Evolutionary conservation across 2,329 filamentous ascomycete genomes (phyloP), one percentile per base, ranked within the genome.

Genomic region (Sporothrix luriei): DNA sequence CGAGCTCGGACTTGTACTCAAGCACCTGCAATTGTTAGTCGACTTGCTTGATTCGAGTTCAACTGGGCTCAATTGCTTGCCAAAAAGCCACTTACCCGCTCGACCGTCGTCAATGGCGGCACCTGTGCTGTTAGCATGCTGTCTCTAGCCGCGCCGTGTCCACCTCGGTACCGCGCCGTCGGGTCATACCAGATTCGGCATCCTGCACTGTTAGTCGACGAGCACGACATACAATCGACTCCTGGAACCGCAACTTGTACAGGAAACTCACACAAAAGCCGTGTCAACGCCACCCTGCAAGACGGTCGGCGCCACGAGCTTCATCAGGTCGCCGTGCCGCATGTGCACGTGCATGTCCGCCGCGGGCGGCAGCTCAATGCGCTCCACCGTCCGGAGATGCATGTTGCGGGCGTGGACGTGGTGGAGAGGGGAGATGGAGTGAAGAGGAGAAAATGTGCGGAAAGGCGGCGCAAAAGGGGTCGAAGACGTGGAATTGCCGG

Each of bases 311-410:
- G 80, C 80, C 26, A 86, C 84, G 46, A 83, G 75, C 71, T 87
- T 81, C 84, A 90, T 88, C 82, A 88, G 85, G 70, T 85, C 82
- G 24, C 85, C 90, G 78, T 92, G 87, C 40, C 90, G 87, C 74
- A 92, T 82, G 78, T 92, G 90, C 75, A 92, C 90, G 75, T 90
- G 88, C 79, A 90, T 87, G 78, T 91, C 89, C 67, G 88, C 88
- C 72, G 87, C 82, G 26, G 88, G 84, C 65, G 88, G 87, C 75
- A 91, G 82, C 80, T 87, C 84, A 55, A 77, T 76, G 46, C 72
- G 75, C 71, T 78, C 52, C 4, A 69, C 49, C 4, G 69, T 75
- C 67, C 75, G 73, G 57, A 79, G 75, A 68, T 75, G 71, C 77
- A 79, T 78, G 59, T 71, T 74, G 19, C 21, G 51, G 21, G 21